A percentile compares a stretch with the other conserved stretches of the same genome.
These are phyloP conservation scores for Acanthamoeba lenticulata DNA, from an alignment of 208 protist genomes.

Conservation along the genomic window DNA sequence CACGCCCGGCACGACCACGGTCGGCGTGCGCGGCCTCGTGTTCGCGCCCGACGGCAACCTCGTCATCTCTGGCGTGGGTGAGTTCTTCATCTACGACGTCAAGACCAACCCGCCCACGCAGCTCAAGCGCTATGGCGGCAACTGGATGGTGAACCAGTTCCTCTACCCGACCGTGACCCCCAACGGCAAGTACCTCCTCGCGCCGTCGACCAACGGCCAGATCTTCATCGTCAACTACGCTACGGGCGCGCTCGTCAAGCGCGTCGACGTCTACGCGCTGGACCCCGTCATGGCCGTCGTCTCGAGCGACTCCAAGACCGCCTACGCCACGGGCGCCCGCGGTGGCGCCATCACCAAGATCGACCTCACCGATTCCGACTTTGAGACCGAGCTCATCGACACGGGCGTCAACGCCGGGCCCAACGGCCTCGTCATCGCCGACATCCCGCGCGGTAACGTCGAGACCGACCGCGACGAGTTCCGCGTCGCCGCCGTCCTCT, in stretches of 20 bases:
- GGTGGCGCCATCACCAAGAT: background rate
- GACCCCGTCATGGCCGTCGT: background rate
- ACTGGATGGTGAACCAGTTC: background rate
- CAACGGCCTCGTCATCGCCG: background rate
- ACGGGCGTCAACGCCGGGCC: background rate
- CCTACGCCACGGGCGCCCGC: background rate
- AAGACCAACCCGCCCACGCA: background rate
- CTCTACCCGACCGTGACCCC: background rate
- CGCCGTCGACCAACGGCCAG: background rate
- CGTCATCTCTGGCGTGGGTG: background rate
- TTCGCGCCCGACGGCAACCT: conserved; percentile 21
- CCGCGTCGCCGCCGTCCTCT: conserved; percentile 20
- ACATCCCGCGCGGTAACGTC: background rate
- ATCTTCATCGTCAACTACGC: background rate
- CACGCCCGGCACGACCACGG: background rate
- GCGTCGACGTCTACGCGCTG: background rate
- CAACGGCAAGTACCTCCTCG: background rate
- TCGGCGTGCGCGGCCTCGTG: background rate
- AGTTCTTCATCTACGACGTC: conserved; percentile 7
- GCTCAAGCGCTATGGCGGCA: background rate
- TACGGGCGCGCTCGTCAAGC: background rate
- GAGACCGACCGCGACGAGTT: conserved; percentile 4
- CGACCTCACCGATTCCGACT: background rate
- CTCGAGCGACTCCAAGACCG: background rate
- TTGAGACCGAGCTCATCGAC: background rate